Percentiles rank a stretch among this genome's conserved stretches.
Evolutionary conservation across 2,329 filamentous ascomycete species (phyloP).

Genomic region (Fusarium veterinarium): DNA sequence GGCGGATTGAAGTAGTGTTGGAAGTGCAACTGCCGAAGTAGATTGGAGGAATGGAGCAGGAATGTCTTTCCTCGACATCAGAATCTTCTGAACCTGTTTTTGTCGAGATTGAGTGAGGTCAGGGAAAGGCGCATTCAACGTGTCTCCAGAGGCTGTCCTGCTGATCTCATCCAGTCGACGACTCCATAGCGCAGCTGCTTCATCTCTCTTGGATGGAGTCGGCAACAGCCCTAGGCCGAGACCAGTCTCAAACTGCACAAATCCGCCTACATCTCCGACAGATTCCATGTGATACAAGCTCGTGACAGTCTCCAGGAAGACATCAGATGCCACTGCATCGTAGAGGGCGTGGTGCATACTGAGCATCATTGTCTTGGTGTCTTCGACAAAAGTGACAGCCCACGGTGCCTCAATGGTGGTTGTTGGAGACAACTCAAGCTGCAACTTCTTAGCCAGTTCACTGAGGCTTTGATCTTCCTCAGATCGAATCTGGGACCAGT

Average conservation of each 20-base stretch:
- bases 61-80: background rate
- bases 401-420: constrained; percentile 1
- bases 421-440: constrained; percentile 4
- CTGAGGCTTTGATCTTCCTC: background rate
- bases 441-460: background rate
- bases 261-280: background rate
- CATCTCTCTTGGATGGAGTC: background rate
- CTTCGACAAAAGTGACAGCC: constrained; percentile 5
- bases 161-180: background rate
- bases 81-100: constrained; percentile 8
- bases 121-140: constrained; percentile 9
- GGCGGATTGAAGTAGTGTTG: constrained; percentile 10
- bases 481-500: background rate
- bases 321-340: background rate
- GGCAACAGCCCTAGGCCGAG: constrained; percentile 4
- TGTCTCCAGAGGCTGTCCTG: background rate
- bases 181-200: background rate
- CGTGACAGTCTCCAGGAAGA: constrained; percentile 2
- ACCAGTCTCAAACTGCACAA: constrained; percentile 1
- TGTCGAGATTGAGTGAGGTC: constrained; percentile 20
- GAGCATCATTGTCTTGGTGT: constrained; percentile 10
- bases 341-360: constrained; percentile 28
- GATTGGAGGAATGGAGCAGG: background rate
- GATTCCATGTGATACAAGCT: constrained; percentile 18
- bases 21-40: background rate